Conservation (phyloP, 2,329 filamentous ascomycete genomes). For the Aureobasidium sp. region DNA sequence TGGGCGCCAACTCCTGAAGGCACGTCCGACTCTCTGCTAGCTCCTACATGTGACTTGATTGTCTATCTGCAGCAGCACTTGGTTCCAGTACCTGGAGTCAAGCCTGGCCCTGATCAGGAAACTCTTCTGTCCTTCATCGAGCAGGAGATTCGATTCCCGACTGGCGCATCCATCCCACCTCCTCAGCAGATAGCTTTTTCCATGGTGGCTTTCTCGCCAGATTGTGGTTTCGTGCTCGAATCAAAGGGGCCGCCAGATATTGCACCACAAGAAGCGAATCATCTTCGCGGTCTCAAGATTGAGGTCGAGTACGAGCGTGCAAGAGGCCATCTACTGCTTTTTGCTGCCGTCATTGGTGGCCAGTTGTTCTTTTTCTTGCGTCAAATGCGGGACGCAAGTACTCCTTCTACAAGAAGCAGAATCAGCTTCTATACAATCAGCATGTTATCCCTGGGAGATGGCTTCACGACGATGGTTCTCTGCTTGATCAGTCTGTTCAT, state of each 20-base stretch:
- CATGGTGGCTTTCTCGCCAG: slow-evolving; percentile 54
- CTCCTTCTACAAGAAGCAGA: slow-evolving; percentile 54
- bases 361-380: slow-evolving; percentile 50
- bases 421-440: slow-evolving; percentile 57
- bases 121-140: slow-evolving; percentile 44
- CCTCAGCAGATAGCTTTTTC: slow-evolving; percentile 49
- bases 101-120: slow-evolving; percentile 11
- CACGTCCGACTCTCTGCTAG: slow-evolving; percentile 43
- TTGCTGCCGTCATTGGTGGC: slow-evolving; percentile 39
- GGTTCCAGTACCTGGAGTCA: slow-evolving; percentile 14
- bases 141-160: slow-evolving; percentile 50
- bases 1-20: slow-evolving; percentile 66
- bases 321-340: slow-evolving; percentile 44
- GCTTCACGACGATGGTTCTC: slow-evolving; percentile 46
- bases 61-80: slow-evolving; percentile 74
- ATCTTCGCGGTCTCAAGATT: slow-evolving; percentile 48
- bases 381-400: slow-evolving; percentile 56
- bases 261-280: slow-evolving; percentile 40
- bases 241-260: slow-evolving; percentile 50
- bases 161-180: slow-evolving; percentile 44
- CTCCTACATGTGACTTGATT: slow-evolving; percentile 81
- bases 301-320: slow-evolving; percentile 42
- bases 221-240: slow-evolving; percentile 57
- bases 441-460: slow-evolving; percentile 53
- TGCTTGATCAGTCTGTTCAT: slow-evolving; percentile 48